Percentiles rank a stretch among this genome's conserved stretches.
These are phyloP conservation scores for Ceratocystis albifundus DNA, from an alignment of 2,329 filamentous ascomycete genomes.

Conservation along the genomic window DNA sequence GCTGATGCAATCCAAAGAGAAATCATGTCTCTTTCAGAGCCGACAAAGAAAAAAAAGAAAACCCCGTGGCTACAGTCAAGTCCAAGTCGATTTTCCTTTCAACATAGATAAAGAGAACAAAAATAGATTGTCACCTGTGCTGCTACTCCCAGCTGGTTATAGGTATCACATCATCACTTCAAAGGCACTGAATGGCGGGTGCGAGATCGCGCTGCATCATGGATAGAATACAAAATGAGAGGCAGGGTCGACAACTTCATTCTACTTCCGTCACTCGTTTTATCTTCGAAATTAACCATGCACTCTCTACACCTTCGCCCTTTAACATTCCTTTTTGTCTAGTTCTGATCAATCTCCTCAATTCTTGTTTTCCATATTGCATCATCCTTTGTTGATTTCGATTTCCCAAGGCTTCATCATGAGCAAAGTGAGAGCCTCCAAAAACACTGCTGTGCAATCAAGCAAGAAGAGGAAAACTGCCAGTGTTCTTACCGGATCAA, in stretches of 20 bases:
- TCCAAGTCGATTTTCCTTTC: neutral
- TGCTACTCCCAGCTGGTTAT: neutral
- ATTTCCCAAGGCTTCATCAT: neutral
- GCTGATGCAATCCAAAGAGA: neutral
- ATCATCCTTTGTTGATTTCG: no score
- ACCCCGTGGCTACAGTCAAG: neutral
- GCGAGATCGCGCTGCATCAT: neutral
- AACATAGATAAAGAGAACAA: neutral
- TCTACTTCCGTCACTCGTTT: neutral
- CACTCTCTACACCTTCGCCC: neutral
- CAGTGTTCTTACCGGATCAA: no score
- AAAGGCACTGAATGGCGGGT: neutral
- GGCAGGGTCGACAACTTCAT: neutral
- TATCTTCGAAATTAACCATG: neutral
- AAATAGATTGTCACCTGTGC: neutral
- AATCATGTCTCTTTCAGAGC: conserved; percentile 3
- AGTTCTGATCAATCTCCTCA: neutral
- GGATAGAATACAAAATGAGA: neutral
- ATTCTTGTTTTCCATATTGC: no score
- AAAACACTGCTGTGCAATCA: neutral
- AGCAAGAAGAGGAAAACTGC: neutral
- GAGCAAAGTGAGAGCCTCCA: neutral
- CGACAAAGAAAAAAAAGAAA: neutral
- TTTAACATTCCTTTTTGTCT: neutral
- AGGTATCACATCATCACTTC: neutral